These are phyloP conservation scores for Alternaria sp. DNA, from an alignment of 2,329 filamentous ascomycete genomes.

Conservation along the genomic window DNA sequence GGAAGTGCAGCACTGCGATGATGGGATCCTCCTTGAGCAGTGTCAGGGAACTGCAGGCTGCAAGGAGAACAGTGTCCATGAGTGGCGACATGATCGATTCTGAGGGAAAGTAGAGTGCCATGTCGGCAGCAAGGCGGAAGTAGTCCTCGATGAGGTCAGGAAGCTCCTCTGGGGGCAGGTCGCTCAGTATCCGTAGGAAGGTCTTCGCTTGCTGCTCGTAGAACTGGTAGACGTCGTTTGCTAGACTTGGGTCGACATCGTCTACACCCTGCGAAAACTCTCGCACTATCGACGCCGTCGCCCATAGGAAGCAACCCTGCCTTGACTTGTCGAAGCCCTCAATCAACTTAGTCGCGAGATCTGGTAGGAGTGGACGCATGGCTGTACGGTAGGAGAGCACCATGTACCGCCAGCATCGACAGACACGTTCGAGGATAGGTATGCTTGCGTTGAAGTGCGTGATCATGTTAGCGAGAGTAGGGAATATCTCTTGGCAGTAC, in stretches of 20 bases:
- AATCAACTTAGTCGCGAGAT: constrained; percentile 87
- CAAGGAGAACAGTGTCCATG: constrained; percentile 82
- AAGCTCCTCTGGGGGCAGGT: constrained; percentile 77
- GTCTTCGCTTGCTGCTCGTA: constrained; percentile 92
- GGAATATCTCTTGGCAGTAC: constrained; percentile 95
- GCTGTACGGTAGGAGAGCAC: constrained; percentile 92
- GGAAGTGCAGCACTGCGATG: constrained; percentile 87
- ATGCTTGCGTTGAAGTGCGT: constrained; percentile 85
- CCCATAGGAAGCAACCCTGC: constrained; percentile 99
- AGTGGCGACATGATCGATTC: constrained; percentile 81
- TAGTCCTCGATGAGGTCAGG: constrained; percentile 92
- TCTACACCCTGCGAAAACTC: constrained; percentile 94
- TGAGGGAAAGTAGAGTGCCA: constrained; percentile 88
- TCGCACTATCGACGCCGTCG: constrained; percentile 89
- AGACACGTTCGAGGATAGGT: constrained; percentile 91
- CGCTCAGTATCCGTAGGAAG: constrained; percentile 87
- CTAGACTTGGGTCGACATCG: constrained; percentile 79
- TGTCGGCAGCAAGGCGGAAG: constrained; percentile 90
- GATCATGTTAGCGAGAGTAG: constrained; percentile 82
- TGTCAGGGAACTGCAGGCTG: constrained; percentile 82
- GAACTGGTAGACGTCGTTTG: constrained; percentile 88
- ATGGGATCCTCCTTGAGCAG: constrained; percentile 92
- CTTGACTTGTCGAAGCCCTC: constrained; percentile 82
- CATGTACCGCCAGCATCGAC: constrained; percentile 96
- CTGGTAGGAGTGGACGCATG: constrained; percentile 82